A percentile compares a stretch with the other conserved stretches of the same genome.
phyloP scores from a whole-genome alignment of 164 flowering plant genomes.

The Houttuynia cordata region DNA sequence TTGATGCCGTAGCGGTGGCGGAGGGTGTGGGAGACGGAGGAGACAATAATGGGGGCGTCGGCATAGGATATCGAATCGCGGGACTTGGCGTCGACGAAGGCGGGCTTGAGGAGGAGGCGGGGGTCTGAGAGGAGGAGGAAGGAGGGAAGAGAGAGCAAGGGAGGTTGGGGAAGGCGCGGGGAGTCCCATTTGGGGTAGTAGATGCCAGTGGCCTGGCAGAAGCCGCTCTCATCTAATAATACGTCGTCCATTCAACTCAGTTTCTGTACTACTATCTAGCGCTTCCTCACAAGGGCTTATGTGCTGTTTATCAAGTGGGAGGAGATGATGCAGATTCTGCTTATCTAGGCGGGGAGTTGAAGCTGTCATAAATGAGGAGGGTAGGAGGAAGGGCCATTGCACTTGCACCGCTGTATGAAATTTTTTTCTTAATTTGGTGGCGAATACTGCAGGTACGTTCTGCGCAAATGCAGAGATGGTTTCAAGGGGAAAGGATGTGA shows the following conservation, averaged over 20 bases:
- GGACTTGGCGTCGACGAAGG: slow-evolving; percentile 16
- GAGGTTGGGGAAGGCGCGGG: slow-evolving; percentile 10
- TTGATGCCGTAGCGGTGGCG: slow-evolving; percentile 8
- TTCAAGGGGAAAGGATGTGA: no score
- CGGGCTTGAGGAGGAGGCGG: slow-evolving; percentile 5
- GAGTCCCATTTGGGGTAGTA: slow-evolving; percentile 22
- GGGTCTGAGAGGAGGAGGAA: slow-evolving; percentile 9
- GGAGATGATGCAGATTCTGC: no score
- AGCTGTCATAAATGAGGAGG: no score
- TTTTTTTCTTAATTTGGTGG: no score
- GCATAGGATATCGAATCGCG: slow-evolving; percentile 11
- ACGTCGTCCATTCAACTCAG: not conserved
- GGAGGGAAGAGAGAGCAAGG: slow-evolving; percentile 12
- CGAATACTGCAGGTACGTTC: no score
- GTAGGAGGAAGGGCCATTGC: no score
- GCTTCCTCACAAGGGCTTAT: no score
- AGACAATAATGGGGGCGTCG: slow-evolving; percentile 10
- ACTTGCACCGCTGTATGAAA: no score
- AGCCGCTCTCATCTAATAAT: slow-evolving; percentile 16
- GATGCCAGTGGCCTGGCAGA: slow-evolving; percentile 15
- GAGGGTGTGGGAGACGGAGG: slow-evolving; percentile 3
- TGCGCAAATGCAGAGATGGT: no score
- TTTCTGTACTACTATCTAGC: no score
- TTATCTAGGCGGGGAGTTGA: no score
- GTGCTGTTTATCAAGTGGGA: no score